Conservation (phyloP, 805 yeast species). For the Metschnikowia colocasiae region DNA sequence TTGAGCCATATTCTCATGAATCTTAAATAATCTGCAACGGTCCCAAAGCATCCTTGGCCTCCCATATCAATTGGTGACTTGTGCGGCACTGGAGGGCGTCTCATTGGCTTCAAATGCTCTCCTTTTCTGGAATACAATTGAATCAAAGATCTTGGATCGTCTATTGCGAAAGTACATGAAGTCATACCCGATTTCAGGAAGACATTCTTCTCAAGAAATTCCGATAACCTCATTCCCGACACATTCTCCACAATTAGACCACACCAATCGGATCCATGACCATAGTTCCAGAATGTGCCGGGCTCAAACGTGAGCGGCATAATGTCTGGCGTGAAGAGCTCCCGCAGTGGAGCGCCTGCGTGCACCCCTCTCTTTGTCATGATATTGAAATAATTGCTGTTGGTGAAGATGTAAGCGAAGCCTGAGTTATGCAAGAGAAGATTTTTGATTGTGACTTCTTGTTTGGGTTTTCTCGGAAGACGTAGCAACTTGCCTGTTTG, state of each 20-base stretch:
- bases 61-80: conserved; percentile 35
- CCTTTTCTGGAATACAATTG: conserved; percentile 8
- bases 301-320: conserved; percentile 32
- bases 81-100: conserved; percentile 12
- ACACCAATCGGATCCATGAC: conserved; percentile 37
- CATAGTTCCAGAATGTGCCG: conserved; percentile 37
- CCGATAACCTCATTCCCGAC: conserved; percentile 31
- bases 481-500: conserved; percentile 14
- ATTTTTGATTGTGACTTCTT: conserved; percentile 16
- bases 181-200: conserved; percentile 36
- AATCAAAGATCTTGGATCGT: conserved; percentile 7
- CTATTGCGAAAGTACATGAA: conserved; percentile 17
- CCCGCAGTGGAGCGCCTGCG: conserved; percentile 22
- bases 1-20: conserved; percentile 39
- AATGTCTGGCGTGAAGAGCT: conserved; percentile 24
- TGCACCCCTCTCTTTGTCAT: conserved; percentile 19
- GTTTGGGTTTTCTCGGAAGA: conserved; percentile 8
- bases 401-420: conserved; percentile 32
- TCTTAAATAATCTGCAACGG: conserved; percentile 35
- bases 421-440: conserved; percentile 23
- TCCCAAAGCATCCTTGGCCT: conserved; percentile 42
- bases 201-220: conserved; percentile 27
- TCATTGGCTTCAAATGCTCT: conserved; percentile 4
- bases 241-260: conserved; percentile 35
- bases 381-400: conserved; percentile 27